Conservation (phyloP, 495 filamentous ascomycete genomes). For the Durotheca rogersii region DNA sequence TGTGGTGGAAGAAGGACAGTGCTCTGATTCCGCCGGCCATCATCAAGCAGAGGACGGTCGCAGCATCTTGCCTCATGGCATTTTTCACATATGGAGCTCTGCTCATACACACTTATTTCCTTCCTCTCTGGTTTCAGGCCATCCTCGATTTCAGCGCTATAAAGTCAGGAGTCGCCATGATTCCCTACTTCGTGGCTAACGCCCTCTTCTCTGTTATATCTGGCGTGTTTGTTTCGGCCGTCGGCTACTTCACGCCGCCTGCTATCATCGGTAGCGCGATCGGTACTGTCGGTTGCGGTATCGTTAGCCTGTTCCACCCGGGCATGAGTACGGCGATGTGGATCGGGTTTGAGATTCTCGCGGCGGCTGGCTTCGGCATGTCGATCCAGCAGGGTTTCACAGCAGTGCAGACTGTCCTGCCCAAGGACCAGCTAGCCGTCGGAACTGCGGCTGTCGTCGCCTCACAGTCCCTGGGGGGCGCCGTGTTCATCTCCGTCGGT, state of each 20-base stretch:
- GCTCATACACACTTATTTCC: slow-evolving; percentile 61
- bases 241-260: slow-evolving; percentile 69
- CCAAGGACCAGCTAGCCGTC: slow-evolving; percentile 51
- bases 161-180: slow-evolving; percentile 65
- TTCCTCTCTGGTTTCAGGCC: slow-evolving; percentile 83
- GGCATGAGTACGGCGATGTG: slow-evolving; percentile 43
- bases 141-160: slow-evolving; percentile 66
- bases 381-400: slow-evolving; percentile 58
- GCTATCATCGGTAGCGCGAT: slow-evolving; percentile 61
- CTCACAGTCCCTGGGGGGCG: slow-evolving; percentile 58
- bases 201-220: slow-evolving; percentile 58
- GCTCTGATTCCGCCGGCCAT: slow-evolving; percentile 71
- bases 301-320: slow-evolving; percentile 58
- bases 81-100: slow-evolving; percentile 58
- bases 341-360: slow-evolving; percentile 65
- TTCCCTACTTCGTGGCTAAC: slow-evolving; percentile 64
- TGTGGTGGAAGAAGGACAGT: slow-evolving; percentile 51
- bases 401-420: slow-evolving; percentile 55
- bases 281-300: slow-evolving; percentile 61
- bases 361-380: slow-evolving; percentile 61
- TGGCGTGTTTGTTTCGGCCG: slow-evolving; percentile 47
- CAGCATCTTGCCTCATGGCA: slow-evolving; percentile 52
- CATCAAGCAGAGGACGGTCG: slow-evolving; percentile 63
- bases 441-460: slow-evolving; percentile 60
- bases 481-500: slow-evolving; percentile 58